Percentiles rank a stretch among this genome's conserved stretches.
phyloP scores from a whole-genome alignment of 192 early-diverging fungal species.

The Backusella psychrophila region DNA sequence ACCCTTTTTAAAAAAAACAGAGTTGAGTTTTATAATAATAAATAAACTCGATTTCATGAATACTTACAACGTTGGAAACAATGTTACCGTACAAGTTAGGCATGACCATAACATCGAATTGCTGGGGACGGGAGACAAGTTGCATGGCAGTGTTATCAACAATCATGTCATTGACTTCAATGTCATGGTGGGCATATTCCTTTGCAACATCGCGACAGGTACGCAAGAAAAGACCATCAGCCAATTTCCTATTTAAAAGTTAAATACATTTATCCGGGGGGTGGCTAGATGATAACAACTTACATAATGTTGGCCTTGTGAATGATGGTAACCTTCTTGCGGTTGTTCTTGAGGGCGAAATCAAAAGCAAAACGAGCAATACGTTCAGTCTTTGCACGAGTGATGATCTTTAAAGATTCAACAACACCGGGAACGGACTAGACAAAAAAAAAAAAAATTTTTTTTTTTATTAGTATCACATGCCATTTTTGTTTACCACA shows the following conservation, averaged over 20 bases:
- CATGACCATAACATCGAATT: constrained; percentile 99
- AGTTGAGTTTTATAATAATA: not conserved
- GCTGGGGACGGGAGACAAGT: constrained; percentile 94
- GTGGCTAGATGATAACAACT: constrained; percentile 9
- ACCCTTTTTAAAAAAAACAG: constrained; percentile 44
- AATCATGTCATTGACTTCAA: constrained; percentile 98
- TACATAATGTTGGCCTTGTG: constrained; percentile 99
- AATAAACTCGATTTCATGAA: not conserved
- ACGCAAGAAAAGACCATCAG: constrained; percentile 97
- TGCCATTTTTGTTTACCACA: not conserved
- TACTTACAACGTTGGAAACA: constrained; percentile 82
- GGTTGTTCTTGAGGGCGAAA: constrained; percentile 94
- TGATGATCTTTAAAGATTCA: constrained; percentile 98
- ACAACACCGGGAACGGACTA: constrained; percentile 96
- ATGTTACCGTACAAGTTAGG: constrained; percentile 99
- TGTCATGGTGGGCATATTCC: constrained; percentile 83
- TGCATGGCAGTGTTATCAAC: constrained; percentile 99
- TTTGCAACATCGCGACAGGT: constrained; percentile 95
- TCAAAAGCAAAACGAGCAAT: constrained; percentile 99
- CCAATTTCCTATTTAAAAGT: constrained; percentile 72
- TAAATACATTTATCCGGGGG: constrained; percentile 8
- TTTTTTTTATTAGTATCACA: not conserved
- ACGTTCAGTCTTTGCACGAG: constrained; percentile 95
- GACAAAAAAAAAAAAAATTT: not conserved
- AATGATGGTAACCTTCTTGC: constrained; percentile 98